Conservation (phyloP, 2,329 filamentous ascomycete genomes). For the Cladorrhinum sp. region DNA sequence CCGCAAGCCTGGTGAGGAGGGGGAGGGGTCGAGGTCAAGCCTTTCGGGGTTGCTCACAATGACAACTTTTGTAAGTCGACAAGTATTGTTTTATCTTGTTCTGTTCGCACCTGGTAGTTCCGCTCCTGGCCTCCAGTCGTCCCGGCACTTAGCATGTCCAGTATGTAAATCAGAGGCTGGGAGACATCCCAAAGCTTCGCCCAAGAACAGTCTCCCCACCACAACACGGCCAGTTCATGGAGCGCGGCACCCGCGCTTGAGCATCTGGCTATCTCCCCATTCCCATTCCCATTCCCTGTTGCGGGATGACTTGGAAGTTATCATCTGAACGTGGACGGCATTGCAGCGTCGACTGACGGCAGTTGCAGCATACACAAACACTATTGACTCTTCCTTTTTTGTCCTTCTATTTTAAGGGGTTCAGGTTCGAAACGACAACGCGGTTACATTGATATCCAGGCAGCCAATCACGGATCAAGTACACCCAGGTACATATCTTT, state of each 20-base stretch:
- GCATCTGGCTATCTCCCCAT: neutral
- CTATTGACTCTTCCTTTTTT: neutral
- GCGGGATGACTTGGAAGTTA: neutral
- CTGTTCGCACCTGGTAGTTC: neutral
- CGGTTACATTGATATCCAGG: neutral
- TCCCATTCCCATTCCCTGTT: neutral
- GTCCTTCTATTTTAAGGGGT: neutral
- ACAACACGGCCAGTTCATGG: neutral
- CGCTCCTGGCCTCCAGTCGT: neutral
- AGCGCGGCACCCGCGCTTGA: neutral
- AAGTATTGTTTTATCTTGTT: neutral
- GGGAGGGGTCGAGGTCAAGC: neutral
- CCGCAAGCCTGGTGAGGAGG: neutral
- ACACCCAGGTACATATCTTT: constrained; percentile 19
- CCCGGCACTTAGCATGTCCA: neutral
- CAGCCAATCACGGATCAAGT: constrained; percentile 5
- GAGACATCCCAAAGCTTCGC: neutral
- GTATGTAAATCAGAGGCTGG: neutral
- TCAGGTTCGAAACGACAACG: constrained; percentile 7
- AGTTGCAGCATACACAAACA: neutral
- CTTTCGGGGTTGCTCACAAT: neutral
- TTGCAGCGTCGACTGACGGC: neutral
- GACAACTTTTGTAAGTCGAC: neutral
- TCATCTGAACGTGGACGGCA: neutral
- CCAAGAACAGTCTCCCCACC: neutral